Evolutionary conservation across 257 asterid genomes (phyloP), one percentile per base, ranked within the genome.

Genomic region (Primulina eburnea): DNA sequence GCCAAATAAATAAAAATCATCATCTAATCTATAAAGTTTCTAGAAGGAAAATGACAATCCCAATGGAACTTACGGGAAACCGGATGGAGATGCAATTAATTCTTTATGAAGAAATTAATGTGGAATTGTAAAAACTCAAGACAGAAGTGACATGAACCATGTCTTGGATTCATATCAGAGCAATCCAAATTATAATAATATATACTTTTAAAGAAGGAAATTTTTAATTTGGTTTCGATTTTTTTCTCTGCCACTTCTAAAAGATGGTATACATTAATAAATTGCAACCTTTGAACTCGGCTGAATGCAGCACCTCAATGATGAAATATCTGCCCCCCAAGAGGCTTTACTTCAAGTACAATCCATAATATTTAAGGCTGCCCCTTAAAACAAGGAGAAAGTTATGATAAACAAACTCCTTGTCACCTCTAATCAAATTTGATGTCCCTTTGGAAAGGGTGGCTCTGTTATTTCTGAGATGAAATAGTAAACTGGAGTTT

Each of bases 401-500:
- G 75, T 65, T 17, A 65, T 87, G 82, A 67, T 76, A 60, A 95
- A 97, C 6, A 92, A 84, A 72, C 86, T 92, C 70, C 95, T 92
- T 62, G 98, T 92, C 59, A 78, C 85, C 74, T 90, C 97, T 70
- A 84, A 86, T 83, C 96, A 92, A 77, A 92, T 92, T 68, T 96
- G 98, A 38, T 93, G 98, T 75, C 95, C 90, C 60, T 90, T 90
- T 72, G 98, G 98, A 32, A 93, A 90, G 74, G 95, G 98, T 38
- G 98, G 98, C 64, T 83, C 96, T 72, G 90, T 90, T 53, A 90
- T 93, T 60, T 84, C 94, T 75, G 97, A 90, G 81, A 90, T 93
- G 98, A 89, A 97, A 81, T 89, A 93, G 76, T 74, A 94, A 50
- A 85, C 94, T 77, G 95, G 97, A 78, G 98, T 97, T 20, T 84